Evolutionary conservation across 2,329 filamentous ascomycete species (phyloP).

Genomic region (Fusarium hainanense): DNA sequence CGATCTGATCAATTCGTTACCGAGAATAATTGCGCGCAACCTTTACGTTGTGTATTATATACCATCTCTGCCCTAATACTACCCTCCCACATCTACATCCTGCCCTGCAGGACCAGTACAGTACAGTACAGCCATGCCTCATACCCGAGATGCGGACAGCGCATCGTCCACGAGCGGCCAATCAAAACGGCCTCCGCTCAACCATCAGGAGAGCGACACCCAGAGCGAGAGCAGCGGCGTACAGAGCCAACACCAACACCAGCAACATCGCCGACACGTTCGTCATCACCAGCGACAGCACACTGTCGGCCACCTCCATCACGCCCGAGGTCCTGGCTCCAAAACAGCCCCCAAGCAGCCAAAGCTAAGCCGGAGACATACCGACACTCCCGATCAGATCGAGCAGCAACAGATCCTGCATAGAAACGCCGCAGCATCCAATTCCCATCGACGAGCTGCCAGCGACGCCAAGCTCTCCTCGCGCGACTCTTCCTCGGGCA

Average conservation of each 20-base stretch:
- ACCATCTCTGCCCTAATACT: slow-evolving; percentile 12
- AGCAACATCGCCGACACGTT: slow-evolving; percentile 48
- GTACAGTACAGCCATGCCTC: slow-evolving; percentile 51
- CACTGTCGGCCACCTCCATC: slow-evolving; percentile 56
- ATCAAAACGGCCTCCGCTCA: slow-evolving; percentile 64
- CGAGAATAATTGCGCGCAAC: slow-evolving; percentile 12
- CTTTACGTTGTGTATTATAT: slow-evolving; percentile 26
- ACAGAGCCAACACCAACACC: slow-evolving; percentile 48
- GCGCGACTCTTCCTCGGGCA: slow-evolving; percentile 56
- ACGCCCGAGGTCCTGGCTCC: slow-evolving; percentile 64
- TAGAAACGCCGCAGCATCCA: slow-evolving; percentile 28
- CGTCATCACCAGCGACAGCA: slow-evolving; percentile 51
- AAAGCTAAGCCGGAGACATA: slow-evolving; percentile 57
- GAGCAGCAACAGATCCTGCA: slow-evolving; percentile 47
- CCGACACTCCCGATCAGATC: slow-evolving; percentile 52
- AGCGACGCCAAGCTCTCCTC: slow-evolving; percentile 63
- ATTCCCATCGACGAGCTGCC: slow-evolving; percentile 60
- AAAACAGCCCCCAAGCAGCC: slow-evolving; percentile 62
- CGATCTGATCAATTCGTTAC: slow-evolving; percentile 15
- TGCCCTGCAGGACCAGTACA: not conserved
- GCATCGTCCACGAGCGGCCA: slow-evolving; percentile 60
- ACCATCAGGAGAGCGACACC: slow-evolving; percentile 52
- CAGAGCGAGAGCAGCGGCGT: slow-evolving; percentile 48
- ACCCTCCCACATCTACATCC: not conserved
- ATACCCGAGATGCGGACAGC: slow-evolving; percentile 61